phyloP scores from a whole-genome alignment of 1,139 yeast species.

The Taphrina betulina region DNA sequence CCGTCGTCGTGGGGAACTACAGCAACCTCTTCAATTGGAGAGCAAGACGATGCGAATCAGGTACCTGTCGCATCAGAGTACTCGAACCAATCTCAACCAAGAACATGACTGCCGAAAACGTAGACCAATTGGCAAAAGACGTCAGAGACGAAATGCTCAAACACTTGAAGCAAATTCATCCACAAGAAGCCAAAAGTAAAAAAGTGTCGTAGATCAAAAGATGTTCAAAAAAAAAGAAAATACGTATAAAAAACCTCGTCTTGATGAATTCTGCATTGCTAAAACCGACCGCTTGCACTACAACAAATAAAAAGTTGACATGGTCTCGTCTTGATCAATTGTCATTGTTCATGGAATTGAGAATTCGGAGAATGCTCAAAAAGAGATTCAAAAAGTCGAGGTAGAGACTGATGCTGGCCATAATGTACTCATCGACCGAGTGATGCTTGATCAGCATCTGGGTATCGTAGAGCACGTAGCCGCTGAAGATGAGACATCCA shows the following conservation, averaged over 20 bases:
- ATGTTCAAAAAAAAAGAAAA: no score
- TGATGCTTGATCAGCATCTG: slow-evolving; percentile 75
- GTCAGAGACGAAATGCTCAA: slow-evolving; percentile 47
- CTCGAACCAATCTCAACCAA: slow-evolving; percentile 65
- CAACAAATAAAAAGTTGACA: no score
- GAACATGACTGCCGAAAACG: slow-evolving; percentile 60
- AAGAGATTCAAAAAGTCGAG: slow-evolving; percentile 80
- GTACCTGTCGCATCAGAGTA: slow-evolving; percentile 57
- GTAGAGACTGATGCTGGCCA: slow-evolving; percentile 73
- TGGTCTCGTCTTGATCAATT: no score
- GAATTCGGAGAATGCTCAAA: slow-evolving; percentile 67
- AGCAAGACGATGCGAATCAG: slow-evolving; percentile 54
- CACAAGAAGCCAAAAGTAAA: no score
- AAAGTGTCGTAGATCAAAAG: no score
- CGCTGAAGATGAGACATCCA: slow-evolving; percentile 72
- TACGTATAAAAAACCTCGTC: no score
- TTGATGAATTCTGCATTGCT: no score
- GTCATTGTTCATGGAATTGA: slow-evolving; percentile 48
- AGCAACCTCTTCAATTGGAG: slow-evolving; percentile 67
- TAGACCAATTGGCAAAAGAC: slow-evolving; percentile 51
- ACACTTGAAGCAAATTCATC: slow-evolving; percentile 42
- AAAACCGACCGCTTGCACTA: no score
- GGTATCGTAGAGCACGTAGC: slow-evolving; percentile 76
- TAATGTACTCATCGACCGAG: slow-evolving; percentile 82
- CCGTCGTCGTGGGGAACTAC: slow-evolving; percentile 82